Evolutionary conservation across 805 yeast genomes (phyloP), one percentile per base, ranked within the genome.

Genomic region (Barnettozyma sp.): DNA sequence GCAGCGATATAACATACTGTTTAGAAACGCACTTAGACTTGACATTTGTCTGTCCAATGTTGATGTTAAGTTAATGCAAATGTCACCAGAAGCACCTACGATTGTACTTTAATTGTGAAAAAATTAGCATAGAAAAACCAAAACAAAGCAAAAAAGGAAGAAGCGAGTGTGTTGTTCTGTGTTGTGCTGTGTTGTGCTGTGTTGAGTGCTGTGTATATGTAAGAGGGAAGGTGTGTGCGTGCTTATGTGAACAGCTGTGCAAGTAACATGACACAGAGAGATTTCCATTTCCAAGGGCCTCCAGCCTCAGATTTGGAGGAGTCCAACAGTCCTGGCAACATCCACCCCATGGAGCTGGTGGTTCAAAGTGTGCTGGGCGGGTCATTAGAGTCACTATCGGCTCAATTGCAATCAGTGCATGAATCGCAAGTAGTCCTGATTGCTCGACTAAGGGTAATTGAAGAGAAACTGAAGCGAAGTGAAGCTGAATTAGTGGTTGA

Each of bases 291-390:
- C 24, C 32, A 29, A 12, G 32, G 24, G 3, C 23, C 32, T 5
- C 5, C 32, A 8, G 17, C 14, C 5, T 12, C 23, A 8, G 32
- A 29, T 18, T 19, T 20, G 4, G 11, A 11, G 7, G 30, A 27
- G 14, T 27, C 21, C 10, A 27, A 27, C 11, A 27, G 30, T 21
- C 6, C 26, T 11, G 37, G 37, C 13, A 68, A 69, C 21, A 59
- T 75, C 12, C 82, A 76, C 48, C 79, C 81, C 0, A 65, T 76
- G 29, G 83, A 76, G 41, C 59, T 75, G 20, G 66, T 75, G 2
- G 79, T 76, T 0, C 82, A 76, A 42, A 57, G 73, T 8, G 51
- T 76, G 2, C 49, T 76, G 7, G 76, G 76, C 22, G 70, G 71
- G 1, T 69, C 81, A 2, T 54, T 76, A 7, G 81, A 76, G 27